phyloP scores from a whole-genome alignment of 2,329 filamentous ascomycete genomes.

The Fusarium miscanthi region DNA sequence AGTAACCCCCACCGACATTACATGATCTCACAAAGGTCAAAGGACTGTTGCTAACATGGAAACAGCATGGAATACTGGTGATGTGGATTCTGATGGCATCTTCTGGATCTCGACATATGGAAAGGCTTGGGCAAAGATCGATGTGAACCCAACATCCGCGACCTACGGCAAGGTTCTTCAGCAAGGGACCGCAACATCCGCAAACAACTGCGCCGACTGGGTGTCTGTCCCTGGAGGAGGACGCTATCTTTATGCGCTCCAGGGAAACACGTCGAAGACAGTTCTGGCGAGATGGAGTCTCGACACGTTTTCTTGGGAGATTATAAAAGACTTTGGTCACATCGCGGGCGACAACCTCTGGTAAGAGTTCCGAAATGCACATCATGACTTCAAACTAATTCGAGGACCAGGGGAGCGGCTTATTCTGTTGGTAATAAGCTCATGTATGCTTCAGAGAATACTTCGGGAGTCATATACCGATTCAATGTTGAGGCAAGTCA shows the following conservation, averaged over 20 bases:
- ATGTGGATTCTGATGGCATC: background rate
- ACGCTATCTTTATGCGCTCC: background rate
- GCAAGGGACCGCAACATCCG: background rate
- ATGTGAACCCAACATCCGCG: background rate
- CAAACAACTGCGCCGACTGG: slow-evolving; percentile 3
- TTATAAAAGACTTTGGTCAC: background rate
- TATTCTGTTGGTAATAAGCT: slow-evolving; percentile 7
- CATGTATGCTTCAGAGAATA: slow-evolving; percentile 18
- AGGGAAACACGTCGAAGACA: background rate
- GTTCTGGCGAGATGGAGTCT: slow-evolving; percentile 2
- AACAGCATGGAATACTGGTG: background rate
- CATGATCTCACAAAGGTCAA: fast-evolving
- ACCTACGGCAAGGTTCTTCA: background rate
- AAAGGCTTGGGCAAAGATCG: slow-evolving; percentile 8
- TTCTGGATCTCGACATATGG: slow-evolving; percentile 9
- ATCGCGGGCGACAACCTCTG: slow-evolving; percentile 6
- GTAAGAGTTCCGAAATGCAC: background rate
- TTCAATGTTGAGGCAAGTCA: slow-evolving; percentile 1
- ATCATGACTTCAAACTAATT: background rate
- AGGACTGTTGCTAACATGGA: background rate
- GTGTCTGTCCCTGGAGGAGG: background rate
- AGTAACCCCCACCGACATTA: background rate
- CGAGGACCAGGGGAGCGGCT: background rate
- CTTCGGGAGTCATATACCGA: slow-evolving; percentile 3
- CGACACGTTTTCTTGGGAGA: background rate